A percentile compares a stretch with the other conserved stretches of the same genome.
Conservation (phyloP, 164 flowering plant genomes). For the Tetracentron sinense region DNA sequence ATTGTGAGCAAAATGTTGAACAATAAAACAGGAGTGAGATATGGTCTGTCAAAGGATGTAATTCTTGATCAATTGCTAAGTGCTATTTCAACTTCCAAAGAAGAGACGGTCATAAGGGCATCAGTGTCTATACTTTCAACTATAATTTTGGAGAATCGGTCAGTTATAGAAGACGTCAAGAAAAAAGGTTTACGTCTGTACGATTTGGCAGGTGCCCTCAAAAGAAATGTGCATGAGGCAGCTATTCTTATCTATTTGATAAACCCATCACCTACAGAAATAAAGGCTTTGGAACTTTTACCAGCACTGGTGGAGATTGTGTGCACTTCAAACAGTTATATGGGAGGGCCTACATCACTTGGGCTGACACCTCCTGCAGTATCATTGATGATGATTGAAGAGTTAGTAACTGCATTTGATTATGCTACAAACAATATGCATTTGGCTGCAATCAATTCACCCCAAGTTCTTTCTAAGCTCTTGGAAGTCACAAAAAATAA, state of each 20-base stretch:
- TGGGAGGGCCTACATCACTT: constrained; percentile 21
- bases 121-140: constrained; percentile 50
- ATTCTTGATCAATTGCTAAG: constrained; percentile 49
- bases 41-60: constrained; percentile 42
- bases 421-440: constrained; percentile 42
- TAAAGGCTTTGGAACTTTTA: constrained; percentile 56
- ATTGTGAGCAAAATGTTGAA: constrained; percentile 42
- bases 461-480: constrained; percentile 47
- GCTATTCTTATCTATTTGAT: constrained; percentile 59
- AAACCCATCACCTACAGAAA: constrained; percentile 63
- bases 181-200: constrained; percentile 46
- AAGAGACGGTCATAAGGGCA: constrained; percentile 48
- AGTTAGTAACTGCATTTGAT: constrained; percentile 60
- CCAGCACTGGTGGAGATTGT: constrained; percentile 56
- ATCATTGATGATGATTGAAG: constrained; percentile 70
- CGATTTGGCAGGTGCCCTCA: constrained; percentile 59
- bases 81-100: constrained; percentile 56
- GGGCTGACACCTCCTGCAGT: constrained; percentile 58
- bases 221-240: constrained; percentile 64
- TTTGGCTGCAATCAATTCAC: constrained; percentile 53
- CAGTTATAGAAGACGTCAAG: constrained; percentile 51
- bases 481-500: constrained; percentile 31
- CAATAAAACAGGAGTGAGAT: constrained; percentile 39
- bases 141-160: constrained; percentile 36
- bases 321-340: constrained; percentile 38